These are phyloP conservation scores for Cryphonectria japonica DNA, from an alignment of 2,329 filamentous ascomycete species.

Conservation along the genomic window DNA sequence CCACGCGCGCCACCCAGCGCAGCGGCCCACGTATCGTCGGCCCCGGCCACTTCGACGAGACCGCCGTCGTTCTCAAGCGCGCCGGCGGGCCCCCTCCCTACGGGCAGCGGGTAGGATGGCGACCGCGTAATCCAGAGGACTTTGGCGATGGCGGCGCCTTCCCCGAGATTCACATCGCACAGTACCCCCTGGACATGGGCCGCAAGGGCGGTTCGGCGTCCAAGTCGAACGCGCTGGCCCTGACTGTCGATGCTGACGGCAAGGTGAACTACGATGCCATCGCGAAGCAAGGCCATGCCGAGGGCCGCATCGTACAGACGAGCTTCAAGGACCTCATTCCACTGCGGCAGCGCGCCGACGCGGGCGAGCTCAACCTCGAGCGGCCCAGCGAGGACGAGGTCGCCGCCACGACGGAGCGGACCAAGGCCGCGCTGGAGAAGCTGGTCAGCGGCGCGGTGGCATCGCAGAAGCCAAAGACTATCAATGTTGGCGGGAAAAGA, in stretches of 20 bases:
- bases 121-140: conserved; percentile 85
- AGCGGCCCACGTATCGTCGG: conserved; percentile 85
- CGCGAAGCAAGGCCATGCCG: conserved; percentile 83
- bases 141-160: conserved; percentile 97
- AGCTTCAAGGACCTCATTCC: conserved; percentile 98
- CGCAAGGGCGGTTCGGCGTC: conserved; percentile 66
- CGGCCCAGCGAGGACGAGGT: conserved; percentile 86
- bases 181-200: conserved; percentile 96
- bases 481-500: conserved; percentile 77
- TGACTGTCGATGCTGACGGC: conserved; percentile 88
- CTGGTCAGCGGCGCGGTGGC: conserved; percentile 85
- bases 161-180: conserved; percentile 88
- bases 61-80: conserved; percentile 81
- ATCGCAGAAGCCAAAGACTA: conserved; percentile 94
- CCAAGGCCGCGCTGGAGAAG: conserved; percentile 80
- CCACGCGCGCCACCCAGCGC: conserved; percentile 70
- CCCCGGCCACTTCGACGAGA: conserved; percentile 78
- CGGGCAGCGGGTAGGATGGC: conserved; percentile 85
- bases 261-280: conserved; percentile 98
- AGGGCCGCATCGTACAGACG: conserved; percentile 84
- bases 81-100: conserved; percentile 81
- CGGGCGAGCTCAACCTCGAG: conserved; percentile 86
- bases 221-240: conserved; percentile 84
- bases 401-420: conserved; percentile 81
- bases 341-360: conserved; percentile 87